Evolutionary conservation across 2,329 filamentous ascomycete species (phyloP), one percentile per base, ranked within the genome.

Genomic region (Pseudogymnoascus sp.): DNA sequence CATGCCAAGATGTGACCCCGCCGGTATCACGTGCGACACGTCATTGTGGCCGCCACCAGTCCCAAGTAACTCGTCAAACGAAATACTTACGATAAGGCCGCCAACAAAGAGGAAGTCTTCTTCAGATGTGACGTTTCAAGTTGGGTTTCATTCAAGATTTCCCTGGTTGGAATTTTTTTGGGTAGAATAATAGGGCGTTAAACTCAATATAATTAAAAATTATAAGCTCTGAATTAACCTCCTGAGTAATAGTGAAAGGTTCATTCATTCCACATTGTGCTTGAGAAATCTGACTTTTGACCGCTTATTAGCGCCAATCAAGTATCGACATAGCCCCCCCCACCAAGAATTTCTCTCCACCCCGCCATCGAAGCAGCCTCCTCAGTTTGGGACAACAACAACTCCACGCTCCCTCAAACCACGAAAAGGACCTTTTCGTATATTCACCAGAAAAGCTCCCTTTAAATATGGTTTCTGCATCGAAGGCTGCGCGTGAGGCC

Each of bases 401-500:
- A 61, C 59, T 26, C 59, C 59, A 39, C 59, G 36, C 26, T 61
- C 39, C 12, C 36, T 61, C 36, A 61, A 39, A 39, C 59, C 59
- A 61, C 59, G 18, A 61, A 61, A 40, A 39, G 39, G 59, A 42
- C 10, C 59, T 61, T 45, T 61, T 45, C 34, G 59, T 39, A 61
- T 36, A 57, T 57, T 57, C 29, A 12, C 18, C 59, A 42, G 29
- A 45, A 62, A 39, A 45, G 37, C n/a, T 51, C 61, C 23, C 12
- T 61, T 45, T 65, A 78, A 85, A 75, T 51, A 88, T 88, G 85
- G 81, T 87, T 73, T 88, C 86, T 66, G 79, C 85, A 67, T 86
- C 86, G 74, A 89, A 89, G 78, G 85, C 87, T 71, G 88, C 88
- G 81, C 81, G 86, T 76, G 81, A 88, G 68, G 86, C 86, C 65